Conservation (phyloP, 176 grass and related monocot species). For the Oryza nivara region DNA sequence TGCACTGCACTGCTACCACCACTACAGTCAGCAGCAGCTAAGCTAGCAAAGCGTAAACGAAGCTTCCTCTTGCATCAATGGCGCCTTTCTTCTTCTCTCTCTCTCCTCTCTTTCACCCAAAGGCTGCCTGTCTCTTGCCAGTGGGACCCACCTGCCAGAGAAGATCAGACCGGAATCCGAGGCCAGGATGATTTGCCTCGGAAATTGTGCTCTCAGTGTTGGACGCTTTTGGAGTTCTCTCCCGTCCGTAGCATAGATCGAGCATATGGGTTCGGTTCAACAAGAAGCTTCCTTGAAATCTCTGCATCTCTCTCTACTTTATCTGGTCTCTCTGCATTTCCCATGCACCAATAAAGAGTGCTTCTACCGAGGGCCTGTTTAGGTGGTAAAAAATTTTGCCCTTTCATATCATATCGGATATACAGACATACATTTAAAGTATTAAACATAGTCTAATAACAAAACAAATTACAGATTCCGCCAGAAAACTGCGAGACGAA, state of each 20-base stretch:
- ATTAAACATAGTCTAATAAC: no score
- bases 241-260: background rate
- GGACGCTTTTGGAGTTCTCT: slow-evolving; percentile 51
- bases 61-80: slow-evolving; percentile 58
- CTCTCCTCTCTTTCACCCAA: background rate
- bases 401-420: no score
- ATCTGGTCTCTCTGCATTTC: slow-evolving; percentile 36
- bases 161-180: slow-evolving; percentile 36
- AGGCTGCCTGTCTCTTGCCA: slow-evolving; percentile 40
- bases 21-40: background rate
- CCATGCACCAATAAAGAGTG: slow-evolving; percentile 46
- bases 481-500: no score
- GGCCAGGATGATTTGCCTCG: slow-evolving; percentile 75
- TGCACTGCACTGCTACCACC: background rate
- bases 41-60: slow-evolving; percentile 16
- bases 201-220: slow-evolving; percentile 18
- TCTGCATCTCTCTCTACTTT: slow-evolving; percentile 28
- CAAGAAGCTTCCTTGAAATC: slow-evolving; percentile 76
- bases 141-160: slow-evolving; percentile 36
- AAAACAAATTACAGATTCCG: no score
- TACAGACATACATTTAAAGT: no score
- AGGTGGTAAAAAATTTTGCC: no score
- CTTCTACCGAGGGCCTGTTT: background rate
- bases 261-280: background rate
- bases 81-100: background rate